phyloP scores from a whole-genome alignment of 805 yeast species.

The Candida montana region DNA sequence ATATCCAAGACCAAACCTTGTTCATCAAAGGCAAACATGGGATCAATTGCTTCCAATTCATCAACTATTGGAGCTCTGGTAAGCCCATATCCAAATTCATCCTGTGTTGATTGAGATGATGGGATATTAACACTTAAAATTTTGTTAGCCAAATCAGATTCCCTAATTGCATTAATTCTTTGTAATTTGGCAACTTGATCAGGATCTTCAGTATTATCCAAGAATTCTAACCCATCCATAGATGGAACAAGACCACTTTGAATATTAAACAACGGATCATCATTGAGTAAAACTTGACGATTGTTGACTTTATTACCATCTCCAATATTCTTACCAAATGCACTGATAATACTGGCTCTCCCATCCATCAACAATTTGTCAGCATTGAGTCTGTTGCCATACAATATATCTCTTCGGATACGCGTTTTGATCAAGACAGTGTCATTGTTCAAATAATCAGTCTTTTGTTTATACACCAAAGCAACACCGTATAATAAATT shows the following conservation, averaged over 20 bases:
- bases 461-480: conserved; percentile 42
- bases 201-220: neutral
- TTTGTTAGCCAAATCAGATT: conserved; percentile 16
- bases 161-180: conserved; percentile 11
- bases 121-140: conserved; percentile 8
- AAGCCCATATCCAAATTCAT: conserved; percentile 1
- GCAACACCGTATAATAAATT: conserved; percentile 42
- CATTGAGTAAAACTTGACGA: conserved; percentile 23
- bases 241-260: conserved; percentile 27
- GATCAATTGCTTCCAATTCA: conserved; percentile 14
- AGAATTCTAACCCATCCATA: conserved; percentile 15
- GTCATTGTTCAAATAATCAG: conserved; percentile 36
- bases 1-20: conserved; percentile 22
- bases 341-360: neutral
- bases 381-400: conserved; percentile 1
- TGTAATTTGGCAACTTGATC: conserved; percentile 1
- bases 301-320: neutral
- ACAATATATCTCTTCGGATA: conserved; percentile 19
- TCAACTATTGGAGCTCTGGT: neutral
- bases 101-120: conserved; percentile 4
- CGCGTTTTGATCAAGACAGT: conserved; percentile 19
- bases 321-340: neutral
- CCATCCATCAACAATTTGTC: conserved; percentile 3
- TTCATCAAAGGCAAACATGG: conserved; percentile 24
- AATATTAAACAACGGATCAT: conserved; percentile 35